phyloP scores from a whole-genome alignment of 176 grass and related monocot genomes.

The Oryza longistaminata region DNA sequence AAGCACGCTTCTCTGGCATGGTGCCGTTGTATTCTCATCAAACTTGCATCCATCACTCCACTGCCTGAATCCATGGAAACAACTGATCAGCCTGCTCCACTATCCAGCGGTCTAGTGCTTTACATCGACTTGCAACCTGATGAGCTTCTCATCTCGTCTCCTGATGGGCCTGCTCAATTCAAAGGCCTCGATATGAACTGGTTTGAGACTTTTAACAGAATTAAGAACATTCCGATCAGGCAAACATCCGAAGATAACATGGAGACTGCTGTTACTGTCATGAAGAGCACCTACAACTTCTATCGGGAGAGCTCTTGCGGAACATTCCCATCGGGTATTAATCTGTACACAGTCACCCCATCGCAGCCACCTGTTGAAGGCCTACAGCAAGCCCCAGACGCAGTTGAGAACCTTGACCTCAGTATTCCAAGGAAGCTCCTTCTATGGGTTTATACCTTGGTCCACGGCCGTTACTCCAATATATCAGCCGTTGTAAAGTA shows the following conservation, averaged over 20 bases:
- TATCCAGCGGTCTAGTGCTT: conserved; percentile 62
- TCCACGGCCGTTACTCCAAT: conserved; percentile 72
- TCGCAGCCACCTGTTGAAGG: conserved; percentile 50
- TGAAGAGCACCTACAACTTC: conserved; percentile 90
- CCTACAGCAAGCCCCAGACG: conserved; percentile 40
- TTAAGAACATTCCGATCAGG: conserved; percentile 83
- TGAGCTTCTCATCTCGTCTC: conserved; percentile 74
- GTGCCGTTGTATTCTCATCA: conserved; percentile 90
- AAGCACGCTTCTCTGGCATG: conserved; percentile 96
- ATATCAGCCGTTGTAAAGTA: conserved; percentile 87
- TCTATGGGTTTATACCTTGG: conserved; percentile 78
- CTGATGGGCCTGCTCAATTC: conserved; percentile 71
- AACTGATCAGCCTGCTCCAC: conserved; percentile 42
- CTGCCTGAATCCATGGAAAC: conserved; percentile 52
- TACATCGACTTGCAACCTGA: conserved; percentile 92
- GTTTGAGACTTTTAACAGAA: conserved; percentile 84
- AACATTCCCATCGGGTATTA: conserved; percentile 82
- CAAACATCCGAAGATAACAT: conserved; percentile 82
- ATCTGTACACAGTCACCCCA: conserved; percentile 64
- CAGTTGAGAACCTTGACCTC: conserved; percentile 65
- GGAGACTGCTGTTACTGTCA: conserved; percentile 81
- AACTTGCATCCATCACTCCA: conserved; percentile 87
- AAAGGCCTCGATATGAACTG: conserved; percentile 97
- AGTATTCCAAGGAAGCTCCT: conserved; percentile 98
- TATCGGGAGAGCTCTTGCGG: conserved; percentile 88